Evolutionary conservation across 768 basidiomycete species (phyloP).

Genomic region (Suillus hirtellus): DNA sequence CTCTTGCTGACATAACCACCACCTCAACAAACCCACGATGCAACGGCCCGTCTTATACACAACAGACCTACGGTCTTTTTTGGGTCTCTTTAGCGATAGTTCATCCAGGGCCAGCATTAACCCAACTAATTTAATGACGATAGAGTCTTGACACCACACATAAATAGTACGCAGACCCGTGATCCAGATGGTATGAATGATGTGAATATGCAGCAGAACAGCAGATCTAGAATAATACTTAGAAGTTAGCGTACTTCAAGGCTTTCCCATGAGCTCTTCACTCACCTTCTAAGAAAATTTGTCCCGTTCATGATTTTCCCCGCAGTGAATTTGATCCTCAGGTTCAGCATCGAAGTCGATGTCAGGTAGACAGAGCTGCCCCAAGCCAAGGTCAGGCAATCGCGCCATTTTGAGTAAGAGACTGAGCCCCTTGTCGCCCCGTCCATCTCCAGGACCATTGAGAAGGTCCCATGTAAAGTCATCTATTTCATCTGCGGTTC

Average conservation of each 20-base stretch:
- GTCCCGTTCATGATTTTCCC: slow-evolving; percentile 2
- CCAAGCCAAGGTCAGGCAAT: slow-evolving; percentile 70
- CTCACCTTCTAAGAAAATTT: slow-evolving; percentile 1
- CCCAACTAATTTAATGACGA: not conserved
- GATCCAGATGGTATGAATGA: not conserved
- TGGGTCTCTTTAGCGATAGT: not conserved
- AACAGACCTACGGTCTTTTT: not conserved
- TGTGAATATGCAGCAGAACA: not conserved
- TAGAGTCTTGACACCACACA: slow-evolving; percentile 4
- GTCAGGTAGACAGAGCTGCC: slow-evolving; percentile 48
- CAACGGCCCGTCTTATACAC: slow-evolving; percentile 4
- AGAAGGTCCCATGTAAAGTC: slow-evolving; percentile 64
- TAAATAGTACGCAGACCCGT: slow-evolving; percentile 4
- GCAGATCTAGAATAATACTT: not conserved
- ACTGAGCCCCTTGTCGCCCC: slow-evolving; percentile 46
- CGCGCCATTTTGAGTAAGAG: slow-evolving; percentile 78
- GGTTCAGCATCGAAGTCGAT: slow-evolving; percentile 26
- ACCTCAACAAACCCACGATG: slow-evolving; percentile 28
- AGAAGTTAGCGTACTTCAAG: not conserved
- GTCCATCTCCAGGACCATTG: slow-evolving; percentile 40
- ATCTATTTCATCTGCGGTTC: slow-evolving; percentile 65
- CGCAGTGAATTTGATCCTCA: slow-evolving; percentile 13
- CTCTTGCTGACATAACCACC: slow-evolving; percentile 34
- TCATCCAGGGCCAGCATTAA: not conserved
- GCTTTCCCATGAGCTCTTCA: not conserved